Base-by-base conservation (phyloP, 2,329 filamentous ascomycete species). In the Ophiostoma novo-ulmi region DNA sequence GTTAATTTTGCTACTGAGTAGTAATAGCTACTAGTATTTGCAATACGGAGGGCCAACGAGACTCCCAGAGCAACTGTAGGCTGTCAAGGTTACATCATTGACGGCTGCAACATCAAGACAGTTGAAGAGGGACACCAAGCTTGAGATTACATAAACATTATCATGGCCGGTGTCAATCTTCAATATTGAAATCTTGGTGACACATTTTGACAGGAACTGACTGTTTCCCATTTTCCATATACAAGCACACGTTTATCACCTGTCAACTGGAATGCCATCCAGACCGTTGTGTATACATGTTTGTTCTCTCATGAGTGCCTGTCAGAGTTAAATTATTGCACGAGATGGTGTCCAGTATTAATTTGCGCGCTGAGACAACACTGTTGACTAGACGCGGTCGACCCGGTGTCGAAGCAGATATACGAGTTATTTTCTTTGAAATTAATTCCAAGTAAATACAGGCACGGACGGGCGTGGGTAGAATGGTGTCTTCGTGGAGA, bases 291-390 rank as follows among this genome's bases (percentile, higher is more conserved):
- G 1, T 20, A 6, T 20, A n/a, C n/a, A 20, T 48, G 17, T 20
- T 48, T 13, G 38, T 39, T 39, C 38, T 39, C 38, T 13, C 38
- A 39, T 39, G 10, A 39, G 10, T 6, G 38, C 44, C 44, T 48
- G 52, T 58, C 52, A 58, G 11, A 20, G 14, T 31, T 4, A 41
- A 31, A 44, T 66, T 38, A 44, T 14, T 20, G 8, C 44, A 48
- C 44, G n/a, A 38, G 2, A 65, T 14, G 22, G 64, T 66, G 20
- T 26, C 64, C 64, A 66, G 38, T 66, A 41, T 66, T 66, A 66
- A 44, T 66, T 66, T 66, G 38, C 64, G n/a, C 36, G 44, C 44
- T 48, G 35, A 41, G 63, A 65, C 31, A 65, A 35, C 52, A 26
- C 14, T 39, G 38, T 13, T 10, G 17, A 58, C 52, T 58, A 26